A percentile compares a stretch with the other conserved stretches of the same genome.
These are phyloP conservation scores for Nitzschia palea DNA, from an alignment of 108 stramenopile genomes.

Conservation along the genomic window DNA sequence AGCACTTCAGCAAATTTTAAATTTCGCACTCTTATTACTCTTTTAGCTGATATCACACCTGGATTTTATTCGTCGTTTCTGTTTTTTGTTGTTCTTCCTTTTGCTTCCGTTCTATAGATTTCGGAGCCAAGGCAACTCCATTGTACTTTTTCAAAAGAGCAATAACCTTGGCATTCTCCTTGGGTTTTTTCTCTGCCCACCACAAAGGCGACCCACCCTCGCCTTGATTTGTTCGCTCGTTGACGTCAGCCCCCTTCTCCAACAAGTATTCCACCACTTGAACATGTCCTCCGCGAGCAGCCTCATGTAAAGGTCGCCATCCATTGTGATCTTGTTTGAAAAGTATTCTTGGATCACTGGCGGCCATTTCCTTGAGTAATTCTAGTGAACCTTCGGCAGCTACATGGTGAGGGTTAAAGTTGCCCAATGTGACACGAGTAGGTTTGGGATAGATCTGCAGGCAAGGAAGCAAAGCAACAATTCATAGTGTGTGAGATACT, in stretches of 20 bases:
- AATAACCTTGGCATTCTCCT: conserved; percentile 34
- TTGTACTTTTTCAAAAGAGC: conserved; percentile 38
- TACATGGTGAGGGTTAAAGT: conserved; percentile 48
- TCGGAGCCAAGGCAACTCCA: conserved; percentile 38
- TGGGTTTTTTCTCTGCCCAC: conserved; percentile 57
- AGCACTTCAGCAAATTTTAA: too few species aligned
- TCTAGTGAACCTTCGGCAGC: conserved; percentile 56
- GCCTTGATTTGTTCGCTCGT: conserved; percentile 62
- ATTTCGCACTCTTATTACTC: too few species aligned
- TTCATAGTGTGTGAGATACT: conserved; percentile 6
- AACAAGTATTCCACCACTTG: conserved; percentile 57
- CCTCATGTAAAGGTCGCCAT: conserved; percentile 84
- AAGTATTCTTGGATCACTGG: conserved; percentile 39
- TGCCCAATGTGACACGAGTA: background rate
- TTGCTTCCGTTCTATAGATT: background rate
- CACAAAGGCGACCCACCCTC: conserved; percentile 63
- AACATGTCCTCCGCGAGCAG: conserved; percentile 68
- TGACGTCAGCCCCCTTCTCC: conserved; percentile 45
- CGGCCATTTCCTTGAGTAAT: conserved; percentile 42
- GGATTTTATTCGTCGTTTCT: background rate
- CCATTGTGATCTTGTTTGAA: conserved; percentile 69
- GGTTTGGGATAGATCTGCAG: conserved; percentile 23
- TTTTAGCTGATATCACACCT: too few species aligned
- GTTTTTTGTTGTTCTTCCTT: conserved; percentile 19
- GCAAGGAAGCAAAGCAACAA: background rate